Evolutionary conservation across 139 green algal genomes (phyloP).

Genomic region (Chlamydomonas applanata): DNA sequence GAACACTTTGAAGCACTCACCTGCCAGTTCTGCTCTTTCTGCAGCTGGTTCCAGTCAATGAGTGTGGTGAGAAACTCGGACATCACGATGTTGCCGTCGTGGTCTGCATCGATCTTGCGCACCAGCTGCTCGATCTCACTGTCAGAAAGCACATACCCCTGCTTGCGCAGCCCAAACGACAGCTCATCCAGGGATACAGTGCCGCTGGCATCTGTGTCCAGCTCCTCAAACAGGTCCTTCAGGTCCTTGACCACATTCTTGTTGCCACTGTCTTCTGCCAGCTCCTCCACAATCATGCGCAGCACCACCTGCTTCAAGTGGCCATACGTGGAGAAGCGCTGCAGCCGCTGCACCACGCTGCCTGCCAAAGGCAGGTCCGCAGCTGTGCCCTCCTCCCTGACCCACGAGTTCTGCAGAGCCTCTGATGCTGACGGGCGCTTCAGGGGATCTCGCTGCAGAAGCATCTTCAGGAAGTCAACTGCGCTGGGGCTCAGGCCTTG

Average conservation of each 20-base stretch:
- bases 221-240: constrained; percentile 51
- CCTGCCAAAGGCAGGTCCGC: constrained; percentile 46
- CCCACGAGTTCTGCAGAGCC: constrained; percentile 69
- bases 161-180: constrained; percentile 52
- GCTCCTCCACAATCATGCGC: constrained; percentile 79
- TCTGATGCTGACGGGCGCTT: constrained; percentile 62
- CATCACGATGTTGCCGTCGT: constrained; percentile 70
- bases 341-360: constrained; percentile 82
- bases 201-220: constrained; percentile 74
- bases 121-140: constrained; percentile 77
- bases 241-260: background rate
- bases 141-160: constrained; percentile 68
- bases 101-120: constrained; percentile 58
- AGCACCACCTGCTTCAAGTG: constrained; percentile 91
- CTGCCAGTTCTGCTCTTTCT: constrained; percentile 41
- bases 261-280: constrained; percentile 15
- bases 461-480: constrained; percentile 41
- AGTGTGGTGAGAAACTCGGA: constrained; percentile 85
- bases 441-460: constrained; percentile 69
- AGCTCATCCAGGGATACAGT: constrained; percentile 79
- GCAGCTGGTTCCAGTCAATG: constrained; percentile 78
- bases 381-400: constrained; percentile 41
- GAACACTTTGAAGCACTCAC: too few species aligned
- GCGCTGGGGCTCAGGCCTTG: constrained; percentile 37
- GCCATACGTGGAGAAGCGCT: constrained; percentile 89